These are phyloP conservation scores for Fusarium marasasianum DNA, from an alignment of 2,329 filamentous ascomycete genomes.

Conservation along the genomic window DNA sequence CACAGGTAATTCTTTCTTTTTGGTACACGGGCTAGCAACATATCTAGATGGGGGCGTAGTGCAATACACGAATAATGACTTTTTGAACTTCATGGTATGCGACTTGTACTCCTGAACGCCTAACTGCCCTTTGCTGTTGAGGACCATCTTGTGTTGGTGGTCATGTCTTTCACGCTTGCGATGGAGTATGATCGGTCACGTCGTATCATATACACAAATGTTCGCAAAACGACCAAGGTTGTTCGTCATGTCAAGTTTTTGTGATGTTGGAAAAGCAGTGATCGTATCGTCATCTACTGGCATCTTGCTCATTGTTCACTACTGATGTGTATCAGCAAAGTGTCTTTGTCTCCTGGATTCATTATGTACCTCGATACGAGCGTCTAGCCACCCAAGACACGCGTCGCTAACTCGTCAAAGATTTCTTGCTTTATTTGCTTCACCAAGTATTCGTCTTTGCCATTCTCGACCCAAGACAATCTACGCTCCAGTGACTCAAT, in stretches of 20 bases:
- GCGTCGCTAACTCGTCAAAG: not conserved
- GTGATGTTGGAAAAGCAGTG: not conserved
- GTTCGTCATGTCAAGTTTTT: no score
- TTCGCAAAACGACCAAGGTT: not conserved
- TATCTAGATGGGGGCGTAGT: not conserved
- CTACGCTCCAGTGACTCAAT: not conserved
- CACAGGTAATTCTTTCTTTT: not conserved
- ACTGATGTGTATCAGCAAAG: not conserved
- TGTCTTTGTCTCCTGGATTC: not conserved
- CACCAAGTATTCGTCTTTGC: not conserved
- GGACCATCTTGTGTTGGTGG: not conserved
- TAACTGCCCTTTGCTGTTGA: not conserved
- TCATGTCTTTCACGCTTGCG: not conserved
- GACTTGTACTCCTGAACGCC: not conserved
- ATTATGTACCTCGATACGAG: not conserved
- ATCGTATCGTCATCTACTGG: not conserved
- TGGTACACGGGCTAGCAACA: not conserved
- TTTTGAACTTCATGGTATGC: not conserved
- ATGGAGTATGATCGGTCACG: not conserved
- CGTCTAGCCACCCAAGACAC: not conserved
- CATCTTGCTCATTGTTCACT: not conserved
- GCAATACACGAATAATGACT: not conserved
- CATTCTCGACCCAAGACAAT: not conserved
- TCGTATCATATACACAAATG: not conserved
- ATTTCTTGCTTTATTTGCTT: constrained; percentile 1